phyloP scores from a whole-genome alignment of 495 filamentous ascomycete species.

The Penicillium waksmanii region DNA sequence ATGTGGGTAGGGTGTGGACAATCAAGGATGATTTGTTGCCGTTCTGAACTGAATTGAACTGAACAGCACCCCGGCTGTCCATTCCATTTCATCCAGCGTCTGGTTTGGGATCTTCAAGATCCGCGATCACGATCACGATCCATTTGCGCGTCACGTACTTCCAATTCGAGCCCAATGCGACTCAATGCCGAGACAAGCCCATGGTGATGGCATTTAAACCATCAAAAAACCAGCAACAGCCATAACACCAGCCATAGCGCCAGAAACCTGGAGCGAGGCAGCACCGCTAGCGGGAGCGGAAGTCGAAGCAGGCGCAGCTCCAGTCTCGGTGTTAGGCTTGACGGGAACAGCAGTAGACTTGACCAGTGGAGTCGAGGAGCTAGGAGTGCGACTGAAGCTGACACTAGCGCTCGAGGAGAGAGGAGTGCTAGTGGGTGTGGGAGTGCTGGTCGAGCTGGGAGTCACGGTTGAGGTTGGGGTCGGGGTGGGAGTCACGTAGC shows the following conservation, averaged over 20 bases:
- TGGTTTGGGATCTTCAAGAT: too few relatives aligned
- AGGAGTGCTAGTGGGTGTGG: conserved; percentile 26
- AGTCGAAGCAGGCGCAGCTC: conserved; percentile 26
- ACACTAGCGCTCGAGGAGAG: conserved; percentile 16
- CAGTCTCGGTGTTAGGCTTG: conserved; percentile 10
- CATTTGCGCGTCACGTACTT: too few relatives aligned
- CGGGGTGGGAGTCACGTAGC: conserved; percentile 32
- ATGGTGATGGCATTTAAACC: conserved; percentile 32
- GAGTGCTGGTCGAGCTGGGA: conserved; percentile 25
- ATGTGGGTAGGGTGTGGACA: too few relatives aligned
- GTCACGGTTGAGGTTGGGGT: conserved; percentile 28
- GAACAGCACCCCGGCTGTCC: too few relatives aligned
- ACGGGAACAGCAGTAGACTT: conserved; percentile 14
- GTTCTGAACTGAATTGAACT: too few relatives aligned
- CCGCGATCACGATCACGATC: too few relatives aligned
- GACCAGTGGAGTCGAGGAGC: conserved; percentile 27
- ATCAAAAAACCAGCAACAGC: conserved; percentile 49
- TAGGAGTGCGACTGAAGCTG: conserved; percentile 21
- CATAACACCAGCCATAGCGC: conserved; percentile 39
- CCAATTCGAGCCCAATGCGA: too few relatives aligned
- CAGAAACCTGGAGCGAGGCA: conserved; percentile 37
- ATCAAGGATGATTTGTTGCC: too few relatives aligned
- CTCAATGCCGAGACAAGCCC: too few relatives aligned
- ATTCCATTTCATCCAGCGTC: too few relatives aligned
- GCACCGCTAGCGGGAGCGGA: conserved; percentile 34